Evolutionary conservation across 129 eudicot genomes (phyloP), one percentile per base, ranked within the genome.

Genomic region (Kitagawia praeruptora): DNA sequence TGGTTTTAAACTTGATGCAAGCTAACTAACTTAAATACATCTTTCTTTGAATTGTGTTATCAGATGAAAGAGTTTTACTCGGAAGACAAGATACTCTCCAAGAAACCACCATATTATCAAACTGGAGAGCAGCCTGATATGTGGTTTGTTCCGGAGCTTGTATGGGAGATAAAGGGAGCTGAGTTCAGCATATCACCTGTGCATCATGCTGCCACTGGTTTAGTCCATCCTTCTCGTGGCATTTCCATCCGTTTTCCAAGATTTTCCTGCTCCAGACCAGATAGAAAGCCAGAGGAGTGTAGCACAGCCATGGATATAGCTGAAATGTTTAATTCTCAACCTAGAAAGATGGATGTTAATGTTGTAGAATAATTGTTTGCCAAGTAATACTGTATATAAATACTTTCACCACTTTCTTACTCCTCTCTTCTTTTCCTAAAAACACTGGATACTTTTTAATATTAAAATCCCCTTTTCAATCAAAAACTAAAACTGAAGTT

Each of bases 161-260:
- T 90, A 18, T 95, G 98, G 98, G 96, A 86, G 80, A 90, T 95
- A 78, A 91, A 85, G 71, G 97, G 98, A 70, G 97, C 98, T 4
- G 97, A 95, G 81, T 87, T 95, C 78, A 90, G 93, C 5, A 84
- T 95, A 37, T 95, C 98, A 4, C 98, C 97, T 15, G 97, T 86
- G 77, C 97, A 95, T 82, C 93, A 89, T 77, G 98, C 98, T 19
- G 97, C 91, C 78, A 84, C 82, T 46, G 96, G 98, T 23, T 70
- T 92, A 80, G 92, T 90, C 80, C 98, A 95, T 75, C 92, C 91
- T 31, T 80, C 96, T 34, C 96, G 97, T 61, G 98, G 98, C 44
- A 90, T 95, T 37, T 95, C 98, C 13, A 83, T 95, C 58, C 89
- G 98, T 49, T 95, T 95, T 82, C 98, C 97, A 4, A 88, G 98